phyloP scores from a whole-genome alignment of 2,329 filamentous ascomycete genomes.

The Rachicladosporium sp. region DNA sequence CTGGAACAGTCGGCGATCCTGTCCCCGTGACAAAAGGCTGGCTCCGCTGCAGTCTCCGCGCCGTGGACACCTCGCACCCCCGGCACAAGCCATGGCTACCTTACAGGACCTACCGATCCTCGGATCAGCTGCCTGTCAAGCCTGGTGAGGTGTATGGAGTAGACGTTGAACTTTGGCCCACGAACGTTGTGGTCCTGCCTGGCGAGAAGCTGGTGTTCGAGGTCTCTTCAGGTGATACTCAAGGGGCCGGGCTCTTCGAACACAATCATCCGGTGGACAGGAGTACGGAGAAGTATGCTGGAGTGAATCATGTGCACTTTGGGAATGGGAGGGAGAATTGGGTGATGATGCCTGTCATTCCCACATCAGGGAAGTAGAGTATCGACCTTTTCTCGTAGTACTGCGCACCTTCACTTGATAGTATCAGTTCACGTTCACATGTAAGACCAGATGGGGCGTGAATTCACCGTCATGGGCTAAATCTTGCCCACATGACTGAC shows the following conservation, averaged over 20 bases:
- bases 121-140: conserved; percentile 40
- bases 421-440: no score
- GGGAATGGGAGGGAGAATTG: conserved; percentile 38
- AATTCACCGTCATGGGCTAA: no score
- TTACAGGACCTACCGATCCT: conserved; percentile 43
- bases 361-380: conserved; percentile 12
- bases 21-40: conserved; percentile 50
- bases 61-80: conserved; percentile 26
- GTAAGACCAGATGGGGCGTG: no score
- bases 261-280: conserved; percentile 41
- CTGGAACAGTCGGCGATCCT: conserved; percentile 48
- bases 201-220: conserved; percentile 46
- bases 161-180: conserved; percentile 51
- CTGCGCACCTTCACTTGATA: no score
- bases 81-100: conserved; percentile 42
- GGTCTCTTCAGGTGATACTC: conserved; percentile 44
- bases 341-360: conserved; percentile 42
- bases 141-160: conserved; percentile 43
- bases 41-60: conserved; percentile 46
- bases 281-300: conserved; percentile 32
- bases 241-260: conserved; percentile 45
- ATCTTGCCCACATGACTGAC: no score
- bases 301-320: conserved; percentile 44
- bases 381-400: background rate
- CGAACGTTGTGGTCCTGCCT: conserved; percentile 43